Evolutionary conservation across 176 grass and related monocot species (phyloP).

Genomic region (Carex parvula): DNA sequence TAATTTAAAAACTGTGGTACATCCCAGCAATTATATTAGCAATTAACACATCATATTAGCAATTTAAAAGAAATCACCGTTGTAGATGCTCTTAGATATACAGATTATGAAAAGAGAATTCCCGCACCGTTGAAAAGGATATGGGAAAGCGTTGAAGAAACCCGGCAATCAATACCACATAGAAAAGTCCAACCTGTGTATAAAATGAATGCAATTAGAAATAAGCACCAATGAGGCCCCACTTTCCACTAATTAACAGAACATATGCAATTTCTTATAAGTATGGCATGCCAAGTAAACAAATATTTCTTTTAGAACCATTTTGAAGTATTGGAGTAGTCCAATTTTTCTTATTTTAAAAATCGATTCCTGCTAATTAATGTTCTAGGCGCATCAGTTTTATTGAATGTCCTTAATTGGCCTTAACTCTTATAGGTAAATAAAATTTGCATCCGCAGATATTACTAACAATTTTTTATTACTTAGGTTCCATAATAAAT

Average conservation of each 20-base stretch:
- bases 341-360: neutral
- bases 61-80: no score
- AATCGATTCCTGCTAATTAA: neutral
- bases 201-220: neutral
- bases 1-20: no score
- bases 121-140: constrained; percentile 77
- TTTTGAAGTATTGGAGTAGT: neutral
- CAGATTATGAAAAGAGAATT: constrained; percentile 22
- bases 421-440: neutral
- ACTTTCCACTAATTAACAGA: neutral
- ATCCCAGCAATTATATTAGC: no score
- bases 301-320: neutral
- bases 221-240: neutral
- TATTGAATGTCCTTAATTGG: neutral
- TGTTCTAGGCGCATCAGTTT: neutral
- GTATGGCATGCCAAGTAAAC: neutral
- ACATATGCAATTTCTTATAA: neutral
- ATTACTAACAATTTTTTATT: neutral
- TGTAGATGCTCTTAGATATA: no score
- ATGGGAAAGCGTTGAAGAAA: constrained; percentile 75
- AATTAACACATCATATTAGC: no score
- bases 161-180: constrained; percentile 86
- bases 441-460: neutral
- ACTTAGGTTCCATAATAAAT: neutral
- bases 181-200: constrained; percentile 81